Evolutionary conservation across 768 basidiomycete species (phyloP), one percentile per base, ranked within the genome.

Genomic region (Porphyrellus cyaneotinctus): DNA sequence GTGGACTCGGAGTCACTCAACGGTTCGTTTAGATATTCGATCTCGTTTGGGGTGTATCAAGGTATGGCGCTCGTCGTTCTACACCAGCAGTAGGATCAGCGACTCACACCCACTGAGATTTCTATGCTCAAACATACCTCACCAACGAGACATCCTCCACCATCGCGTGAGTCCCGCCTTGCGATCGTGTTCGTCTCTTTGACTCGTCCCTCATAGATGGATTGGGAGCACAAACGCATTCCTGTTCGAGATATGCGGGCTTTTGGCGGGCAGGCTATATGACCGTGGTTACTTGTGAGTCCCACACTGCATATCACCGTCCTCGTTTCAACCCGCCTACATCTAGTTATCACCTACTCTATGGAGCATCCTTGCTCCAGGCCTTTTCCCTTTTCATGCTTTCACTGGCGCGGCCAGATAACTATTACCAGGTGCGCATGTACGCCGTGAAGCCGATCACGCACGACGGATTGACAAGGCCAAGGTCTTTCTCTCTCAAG

Each of bases 281-380:
- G 82, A 83, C 45, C 70, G 70, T 20, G 81, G 82, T 46, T 77
- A 79, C 62, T 80, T 79, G 77, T 76, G 58, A 58, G 74, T 55
- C 17, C 41, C 26, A 17, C 24, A 12, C 32, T 26, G 18, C 30
- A 23, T 2, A 6, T 28, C n/a, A 15, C 31, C 15, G 13, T 32
- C 12, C 28, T 22, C 33, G n/a, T 49, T 35, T 41, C 15, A 5
- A 54, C 24, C 20, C 42, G 32, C 13, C 62, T 47, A 57, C 42
- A 59, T 23, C 32, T 18, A 64, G 52, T 39, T 61, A 60, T 45
- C 58, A 64, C 43, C 38, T 65, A 49, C 58, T 65, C 14, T 66
- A 68, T 35, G 61, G 59, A 14, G 70, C 68, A 15, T 60, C 67
- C 22, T 39, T 68, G 1, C 60, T 69, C 2, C 59, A 67, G 39